Evolutionary conservation across 176 grass and related monocot genomes (phyloP).

Genomic region (Stipa capillata): DNA sequence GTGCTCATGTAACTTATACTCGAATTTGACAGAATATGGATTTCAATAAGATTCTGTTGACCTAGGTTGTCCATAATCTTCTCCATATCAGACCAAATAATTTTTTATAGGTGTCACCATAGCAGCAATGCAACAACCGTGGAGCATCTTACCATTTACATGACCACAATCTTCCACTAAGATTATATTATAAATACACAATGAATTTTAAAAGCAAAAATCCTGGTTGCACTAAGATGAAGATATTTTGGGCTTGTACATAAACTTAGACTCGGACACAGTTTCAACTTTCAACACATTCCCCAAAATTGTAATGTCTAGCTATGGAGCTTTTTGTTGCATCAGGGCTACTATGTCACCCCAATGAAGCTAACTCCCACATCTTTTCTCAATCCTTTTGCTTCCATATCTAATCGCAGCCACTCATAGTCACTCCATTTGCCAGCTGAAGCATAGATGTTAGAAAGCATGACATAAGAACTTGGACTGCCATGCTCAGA

Average conservation of each 20-base stretch:
- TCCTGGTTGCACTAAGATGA: not conserved
- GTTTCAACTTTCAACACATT: not conserved
- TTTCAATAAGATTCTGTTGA: not conserved
- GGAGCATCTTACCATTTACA: not conserved
- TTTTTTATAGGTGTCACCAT: not conserved
- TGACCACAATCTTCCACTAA: not conserved
- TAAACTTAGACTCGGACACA: not conserved
- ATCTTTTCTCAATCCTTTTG: constrained; percentile 54
- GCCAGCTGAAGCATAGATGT: constrained; percentile 63
- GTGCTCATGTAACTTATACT: not conserved
- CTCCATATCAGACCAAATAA: not conserved
- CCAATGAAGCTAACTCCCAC: constrained; percentile 44
- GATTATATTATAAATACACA: not conserved
- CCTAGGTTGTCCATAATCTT: not conserved
- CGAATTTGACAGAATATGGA: not conserved
- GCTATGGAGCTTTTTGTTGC: not conserved
- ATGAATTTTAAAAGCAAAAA: not conserved
- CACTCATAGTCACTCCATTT: constrained; percentile 53
- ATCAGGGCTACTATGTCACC: constrained; percentile 20
- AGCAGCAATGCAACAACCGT: constrained; percentile 11
- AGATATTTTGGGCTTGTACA: not conserved
- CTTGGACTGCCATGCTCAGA: constrained; percentile 31
- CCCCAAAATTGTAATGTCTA: not conserved
- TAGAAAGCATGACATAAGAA: constrained; percentile 68
- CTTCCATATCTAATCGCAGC: constrained; percentile 53